Base-by-base conservation (phyloP, 495 filamentous ascomycete species). In the Amphirosellinia nigrospora region DNA sequence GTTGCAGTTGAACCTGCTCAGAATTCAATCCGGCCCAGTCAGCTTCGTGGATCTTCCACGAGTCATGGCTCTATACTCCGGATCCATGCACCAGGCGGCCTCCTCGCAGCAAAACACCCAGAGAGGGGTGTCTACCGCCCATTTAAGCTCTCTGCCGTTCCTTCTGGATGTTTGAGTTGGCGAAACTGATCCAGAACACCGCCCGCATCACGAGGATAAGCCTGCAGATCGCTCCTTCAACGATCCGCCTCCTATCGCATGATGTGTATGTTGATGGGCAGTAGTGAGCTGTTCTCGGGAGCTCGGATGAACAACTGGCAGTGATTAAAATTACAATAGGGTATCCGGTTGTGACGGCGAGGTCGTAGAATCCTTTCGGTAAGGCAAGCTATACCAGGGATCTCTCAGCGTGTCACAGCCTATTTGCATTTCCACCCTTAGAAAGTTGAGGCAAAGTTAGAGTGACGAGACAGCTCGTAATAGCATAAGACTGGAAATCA, bases 31-130 rank as follows among this genome's bases (percentile, higher is more conserved):
- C 45, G 39, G 28, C 21, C 32, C n/a, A 56, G 41, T 48, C 55
- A 61, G 46, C 39, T 36, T 41, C 34, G n/a, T 21, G 28, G 36
- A 45, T 56, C 50, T 41, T 13, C 50, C 48, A 52, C 52, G 64
- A 32, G 38, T 23, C 39, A 59, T 67, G 26, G 13, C 3, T 36
- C n/a, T 34, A 13, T 36, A 45, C 15, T 46, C 64, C 10, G 34
- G 32, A 65, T 34, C 28, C 21, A 32, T 48, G 61, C 60, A 50
- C 30, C 30, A 38, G 15, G 41, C 30, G 30, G 30, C 19, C 43
- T 34, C 26, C 61, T 63, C 19, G 26, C 60, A 19, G 38, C n/a
- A 15, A 32, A 30, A 19, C 60, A 1, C 7, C n/a, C 21, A 21
- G 36, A 23, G 23, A 39, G 11, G 11, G 30, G n/a, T 58, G 30